A percentile compares a stretch with the other conserved stretches of the same genome.
Conservation (phyloP, 2,329 filamentous ascomycete genomes). For the Trichophyton rubrum region DNA sequence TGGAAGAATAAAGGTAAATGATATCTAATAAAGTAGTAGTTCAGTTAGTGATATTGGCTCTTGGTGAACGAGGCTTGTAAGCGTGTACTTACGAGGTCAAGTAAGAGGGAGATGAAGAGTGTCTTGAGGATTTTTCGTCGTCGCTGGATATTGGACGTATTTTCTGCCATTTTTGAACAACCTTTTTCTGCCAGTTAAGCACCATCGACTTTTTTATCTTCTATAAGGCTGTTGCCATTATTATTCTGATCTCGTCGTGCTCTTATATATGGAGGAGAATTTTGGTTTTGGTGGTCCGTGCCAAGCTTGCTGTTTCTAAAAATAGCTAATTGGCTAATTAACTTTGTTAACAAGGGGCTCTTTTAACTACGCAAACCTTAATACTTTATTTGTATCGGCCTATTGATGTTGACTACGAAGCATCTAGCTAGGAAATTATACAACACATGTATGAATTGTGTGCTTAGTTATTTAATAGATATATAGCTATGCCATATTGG, state of each 20-base stretch:
- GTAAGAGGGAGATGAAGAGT: constrained; percentile 74
- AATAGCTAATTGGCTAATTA: neutral
- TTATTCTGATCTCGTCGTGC: neutral
- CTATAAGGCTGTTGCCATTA: neutral
- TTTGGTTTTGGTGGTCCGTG: neutral
- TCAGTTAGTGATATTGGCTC: neutral
- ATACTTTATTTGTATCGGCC: too few species aligned
- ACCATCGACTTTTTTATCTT: neutral
- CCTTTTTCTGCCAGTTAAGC: neutral
- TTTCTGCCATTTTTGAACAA: neutral
- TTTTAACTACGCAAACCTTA: too few species aligned
- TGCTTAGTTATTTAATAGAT: too few species aligned
- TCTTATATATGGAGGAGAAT: neutral
- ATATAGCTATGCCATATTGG: too few species aligned
- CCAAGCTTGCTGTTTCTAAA: neutral
- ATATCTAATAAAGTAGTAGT: constrained; percentile 53
- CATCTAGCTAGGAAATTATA: too few species aligned
- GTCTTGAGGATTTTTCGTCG: constrained; percentile 79
- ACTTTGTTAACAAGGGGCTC: neutral
- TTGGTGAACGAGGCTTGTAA: neutral
- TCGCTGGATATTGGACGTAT: constrained; percentile 39
- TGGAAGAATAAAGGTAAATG: constrained; percentile 95
- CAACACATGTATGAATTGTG: too few species aligned
- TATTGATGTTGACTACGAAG: too few species aligned
- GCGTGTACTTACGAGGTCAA: constrained; percentile 60